Conservation (phyloP, 805 yeast species). For the Yarrowia keelungensis region DNA sequence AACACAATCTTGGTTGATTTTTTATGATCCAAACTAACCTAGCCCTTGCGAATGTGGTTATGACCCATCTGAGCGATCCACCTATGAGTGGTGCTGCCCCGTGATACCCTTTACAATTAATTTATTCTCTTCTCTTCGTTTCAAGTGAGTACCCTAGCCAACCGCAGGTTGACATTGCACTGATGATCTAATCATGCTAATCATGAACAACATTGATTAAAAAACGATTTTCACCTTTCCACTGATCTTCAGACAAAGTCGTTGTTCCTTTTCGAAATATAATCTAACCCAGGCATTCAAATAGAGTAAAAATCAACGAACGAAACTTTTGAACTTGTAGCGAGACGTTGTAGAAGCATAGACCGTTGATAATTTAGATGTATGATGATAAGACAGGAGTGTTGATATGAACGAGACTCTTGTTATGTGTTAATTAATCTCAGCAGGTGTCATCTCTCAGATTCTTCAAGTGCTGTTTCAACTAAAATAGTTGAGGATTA, state of each 20-base stretch:
- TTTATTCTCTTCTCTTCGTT: constrained; percentile 9
- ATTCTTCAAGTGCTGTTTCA: no score
- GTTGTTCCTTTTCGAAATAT: not conserved
- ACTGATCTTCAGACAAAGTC: constrained; percentile 12
- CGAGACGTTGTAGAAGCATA: no score
- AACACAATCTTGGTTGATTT: not conserved
- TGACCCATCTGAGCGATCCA: no score
- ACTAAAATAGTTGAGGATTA: no score
- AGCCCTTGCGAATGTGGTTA: not conserved
- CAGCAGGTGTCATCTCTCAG: no score
- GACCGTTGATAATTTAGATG: no score
- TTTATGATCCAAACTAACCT: constrained; percentile 20
- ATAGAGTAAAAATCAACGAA: not conserved
- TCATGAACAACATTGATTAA: constrained; percentile 37
- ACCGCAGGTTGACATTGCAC: not conserved
- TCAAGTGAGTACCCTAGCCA: constrained; percentile 17
- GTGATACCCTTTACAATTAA: constrained; percentile 34
- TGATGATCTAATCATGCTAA: constrained; percentile 39
- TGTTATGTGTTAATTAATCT: no score
- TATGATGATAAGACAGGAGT: no score
- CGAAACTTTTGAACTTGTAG: no score
- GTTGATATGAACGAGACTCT: no score
- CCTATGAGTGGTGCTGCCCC: not conserved
- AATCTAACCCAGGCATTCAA: constrained; percentile 21
- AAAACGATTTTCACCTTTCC: constrained; percentile 37